These are phyloP conservation scores for Penicillium silybi DNA, from an alignment of 495 filamentous ascomycete species.

Conservation along the genomic window DNA sequence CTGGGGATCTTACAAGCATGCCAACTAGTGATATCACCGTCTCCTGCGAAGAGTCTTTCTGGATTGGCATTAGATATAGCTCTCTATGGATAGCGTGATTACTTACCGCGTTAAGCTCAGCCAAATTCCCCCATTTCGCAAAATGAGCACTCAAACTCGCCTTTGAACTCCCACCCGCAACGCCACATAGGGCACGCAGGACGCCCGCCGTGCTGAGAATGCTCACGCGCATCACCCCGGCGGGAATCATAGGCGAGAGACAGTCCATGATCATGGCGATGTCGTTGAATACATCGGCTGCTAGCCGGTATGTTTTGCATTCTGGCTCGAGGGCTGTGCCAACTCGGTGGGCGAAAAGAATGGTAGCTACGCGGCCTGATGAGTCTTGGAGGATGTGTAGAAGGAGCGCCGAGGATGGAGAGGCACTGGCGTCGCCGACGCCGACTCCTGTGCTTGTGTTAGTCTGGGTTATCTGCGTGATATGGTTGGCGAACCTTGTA, in stretches of 20 bases:
- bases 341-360: conserved; percentile 81
- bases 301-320: conserved; percentile 88
- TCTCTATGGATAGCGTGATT: not conserved
- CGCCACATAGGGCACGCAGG: conserved; percentile 78
- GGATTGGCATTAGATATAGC: not conserved
- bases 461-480: conserved; percentile 1
- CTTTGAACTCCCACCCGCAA: conserved; percentile 85
- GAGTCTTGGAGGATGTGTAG: conserved; percentile 83
- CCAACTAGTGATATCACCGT: conserved; percentile 88
- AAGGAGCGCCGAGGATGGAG: conserved; percentile 82
- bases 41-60: conserved; percentile 95
- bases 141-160: conserved; percentile 92
- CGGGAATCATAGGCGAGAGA: conserved; percentile 73
- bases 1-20: conserved; percentile 61
- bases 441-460: conserved; percentile 60
- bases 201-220: conserved; percentile 74
- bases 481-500: conserved; percentile 58
- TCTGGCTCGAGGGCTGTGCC: conserved; percentile 89
- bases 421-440: conserved; percentile 81
- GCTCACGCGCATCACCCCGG: conserved; percentile 57
- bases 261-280: conserved; percentile 85
- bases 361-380: conserved; percentile 81
- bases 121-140: conserved; percentile 80
- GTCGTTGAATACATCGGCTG: conserved; percentile 93
- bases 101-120: conserved; percentile 83